A percentile compares a stretch with the other conserved stretches of the same genome.
Evolutionary conservation across 2,329 filamentous ascomycete genomes (phyloP).

Genomic region (Teratosphaeria gauchensis): DNA sequence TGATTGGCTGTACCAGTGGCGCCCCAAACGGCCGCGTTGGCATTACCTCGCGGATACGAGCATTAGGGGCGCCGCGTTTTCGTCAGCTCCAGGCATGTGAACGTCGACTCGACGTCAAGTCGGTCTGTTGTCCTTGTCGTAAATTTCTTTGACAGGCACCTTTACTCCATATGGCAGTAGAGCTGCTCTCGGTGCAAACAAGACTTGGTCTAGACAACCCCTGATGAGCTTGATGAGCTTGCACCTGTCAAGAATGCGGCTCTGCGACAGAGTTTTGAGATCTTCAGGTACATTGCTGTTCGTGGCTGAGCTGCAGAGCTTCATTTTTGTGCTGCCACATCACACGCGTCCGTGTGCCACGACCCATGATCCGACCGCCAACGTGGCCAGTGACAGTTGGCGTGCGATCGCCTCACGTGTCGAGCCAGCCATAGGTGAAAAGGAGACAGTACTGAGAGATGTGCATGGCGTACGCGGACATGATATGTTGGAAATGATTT

Average conservation of each 20-base stretch:
- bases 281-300: not conserved
- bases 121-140: not conserved
- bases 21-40: not conserved
- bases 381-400: not conserved
- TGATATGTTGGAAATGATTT: no score
- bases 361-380: not conserved
- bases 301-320: not conserved
- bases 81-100: not conserved
- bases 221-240: not conserved
- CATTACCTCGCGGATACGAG: not conserved
- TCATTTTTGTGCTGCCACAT: no score
- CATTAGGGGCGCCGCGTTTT: not conserved
- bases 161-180: no score
- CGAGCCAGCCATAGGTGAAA: no score
- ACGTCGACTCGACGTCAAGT: not conserved
- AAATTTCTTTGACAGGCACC: not conserved
- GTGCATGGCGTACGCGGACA: no score
- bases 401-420: not conserved
- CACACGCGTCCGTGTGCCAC: no score
- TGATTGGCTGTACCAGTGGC: not conserved
- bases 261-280: not conserved
- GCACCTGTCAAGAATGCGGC: not conserved
- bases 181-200: no score
- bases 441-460: no score
- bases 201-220: no score